Conservation (phyloP, 768 basidiomycete genomes). For the Leccinum fibrillosum region DNA sequence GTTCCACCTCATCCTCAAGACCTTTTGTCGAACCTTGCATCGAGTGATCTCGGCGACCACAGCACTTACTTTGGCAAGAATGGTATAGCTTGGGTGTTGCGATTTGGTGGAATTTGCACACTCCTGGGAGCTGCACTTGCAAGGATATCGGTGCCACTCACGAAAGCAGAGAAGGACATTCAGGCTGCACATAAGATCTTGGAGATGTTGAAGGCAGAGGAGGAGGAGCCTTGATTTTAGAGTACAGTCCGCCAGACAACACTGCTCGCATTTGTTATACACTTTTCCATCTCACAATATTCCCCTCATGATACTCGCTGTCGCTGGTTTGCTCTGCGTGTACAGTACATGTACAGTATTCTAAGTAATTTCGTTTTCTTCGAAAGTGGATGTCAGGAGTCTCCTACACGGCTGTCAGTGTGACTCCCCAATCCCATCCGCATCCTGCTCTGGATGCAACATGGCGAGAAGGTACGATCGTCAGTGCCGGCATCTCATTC, state of each 20-base stretch:
- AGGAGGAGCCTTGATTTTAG: constrained; percentile 39
- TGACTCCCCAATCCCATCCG: constrained; percentile 28
- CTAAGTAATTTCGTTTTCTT: background rate
- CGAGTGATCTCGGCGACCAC: constrained; percentile 37
- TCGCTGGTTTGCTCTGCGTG: background rate
- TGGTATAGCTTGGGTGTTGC: constrained; percentile 91
- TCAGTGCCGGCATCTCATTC: constrained; percentile 26
- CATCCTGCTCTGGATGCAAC: constrained; percentile 21
- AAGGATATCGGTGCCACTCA: constrained; percentile 82
- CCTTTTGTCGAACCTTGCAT: constrained; percentile 15
- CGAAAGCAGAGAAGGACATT: constrained; percentile 90
- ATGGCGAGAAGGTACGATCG: constrained; percentile 19
- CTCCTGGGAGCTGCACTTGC: constrained; percentile 75
- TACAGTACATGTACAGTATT: background rate
- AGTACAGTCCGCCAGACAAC: background rate
- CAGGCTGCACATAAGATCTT: constrained; percentile 76
- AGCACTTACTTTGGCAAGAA: constrained; percentile 74
- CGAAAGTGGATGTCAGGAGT: background rate
- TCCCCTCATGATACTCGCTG: background rate
- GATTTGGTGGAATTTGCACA: constrained; percentile 88
- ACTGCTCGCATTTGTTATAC: constrained; percentile 16
- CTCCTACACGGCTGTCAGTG: constrained; percentile 26
- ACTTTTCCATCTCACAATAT: constrained; percentile 2
- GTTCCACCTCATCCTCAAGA: constrained; percentile 32
- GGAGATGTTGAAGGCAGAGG: constrained; percentile 67